Percentiles rank a stretch among this genome's conserved stretches.
These are phyloP conservation scores for Penicillium psychrofluorescens DNA, from an alignment of 495 filamentous ascomycete species.

Conservation along the genomic window DNA sequence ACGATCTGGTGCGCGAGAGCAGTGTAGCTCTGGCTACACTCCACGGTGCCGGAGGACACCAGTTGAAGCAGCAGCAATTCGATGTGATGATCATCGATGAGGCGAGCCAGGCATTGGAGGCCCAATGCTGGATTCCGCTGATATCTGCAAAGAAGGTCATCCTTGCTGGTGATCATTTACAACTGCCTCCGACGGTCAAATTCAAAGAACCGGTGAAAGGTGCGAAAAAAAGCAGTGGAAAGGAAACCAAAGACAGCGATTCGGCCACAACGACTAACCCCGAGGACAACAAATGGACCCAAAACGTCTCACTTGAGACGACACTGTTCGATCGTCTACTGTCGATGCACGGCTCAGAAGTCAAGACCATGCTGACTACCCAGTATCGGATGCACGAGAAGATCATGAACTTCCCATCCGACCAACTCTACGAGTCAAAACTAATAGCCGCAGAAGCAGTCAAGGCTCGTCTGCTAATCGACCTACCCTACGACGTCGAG, in stretches of 20 bases:
- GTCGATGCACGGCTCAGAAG: conserved; percentile 65
- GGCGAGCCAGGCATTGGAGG: conserved; percentile 90
- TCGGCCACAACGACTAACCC: neutral
- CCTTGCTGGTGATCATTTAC: conserved; percentile 89
- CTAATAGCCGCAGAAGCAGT: conserved; percentile 75
- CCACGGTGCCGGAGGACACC: conserved; percentile 84
- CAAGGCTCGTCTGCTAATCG: conserved; percentile 62
- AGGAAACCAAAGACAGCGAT: conserved; percentile 6
- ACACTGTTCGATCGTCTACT: conserved; percentile 91
- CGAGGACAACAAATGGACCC: conserved; percentile 19
- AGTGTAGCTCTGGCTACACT: conserved; percentile 88
- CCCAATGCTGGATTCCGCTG: conserved; percentile 96
- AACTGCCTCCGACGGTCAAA: conserved; percentile 93
- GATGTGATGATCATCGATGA: conserved; percentile 96
- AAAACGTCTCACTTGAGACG: conserved; percentile 58
- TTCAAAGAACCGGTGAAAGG: conserved; percentile 33
- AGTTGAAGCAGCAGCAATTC: conserved; percentile 73
- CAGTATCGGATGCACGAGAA: conserved; percentile 97
- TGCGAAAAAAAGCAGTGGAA: conserved; percentile 13
- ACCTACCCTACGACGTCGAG: conserved; percentile 70
- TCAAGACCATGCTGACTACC: conserved; percentile 94
- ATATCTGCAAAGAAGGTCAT: conserved; percentile 75
- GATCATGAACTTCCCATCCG: conserved; percentile 92
- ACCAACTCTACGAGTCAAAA: conserved; percentile 75
- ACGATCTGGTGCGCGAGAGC: conserved; percentile 63